These are phyloP conservation scores for Mycena vitilis DNA, from an alignment of 768 basidiomycete species.

Conservation along the genomic window DNA sequence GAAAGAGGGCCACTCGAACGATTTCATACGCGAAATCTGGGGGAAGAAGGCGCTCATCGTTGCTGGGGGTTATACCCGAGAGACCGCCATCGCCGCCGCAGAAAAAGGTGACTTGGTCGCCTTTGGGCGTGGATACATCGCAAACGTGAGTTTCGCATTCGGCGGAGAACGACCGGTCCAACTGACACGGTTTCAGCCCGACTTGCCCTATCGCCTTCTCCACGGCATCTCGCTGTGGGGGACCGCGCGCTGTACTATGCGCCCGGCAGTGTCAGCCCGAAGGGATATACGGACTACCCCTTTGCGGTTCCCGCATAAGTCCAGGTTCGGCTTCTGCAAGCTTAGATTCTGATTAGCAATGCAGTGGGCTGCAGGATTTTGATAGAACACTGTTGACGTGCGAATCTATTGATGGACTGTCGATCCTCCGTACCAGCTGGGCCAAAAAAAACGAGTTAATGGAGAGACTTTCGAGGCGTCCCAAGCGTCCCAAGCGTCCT, in stretches of 20 bases:
- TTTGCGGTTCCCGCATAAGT: too few relatives aligned
- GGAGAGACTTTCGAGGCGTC: too few relatives aligned
- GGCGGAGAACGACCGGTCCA: too few relatives aligned
- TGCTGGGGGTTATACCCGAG: background rate
- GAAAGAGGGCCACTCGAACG: background rate
- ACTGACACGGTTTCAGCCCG: too few relatives aligned
- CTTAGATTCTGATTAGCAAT: too few relatives aligned
- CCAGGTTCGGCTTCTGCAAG: background rate
- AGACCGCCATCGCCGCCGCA: background rate
- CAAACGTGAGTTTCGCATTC: background rate
- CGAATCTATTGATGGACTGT: too few relatives aligned
- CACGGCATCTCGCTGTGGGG: conserved; percentile 32
- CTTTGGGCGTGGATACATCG: background rate
- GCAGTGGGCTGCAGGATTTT: too few relatives aligned
- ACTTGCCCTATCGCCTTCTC: too few relatives aligned
- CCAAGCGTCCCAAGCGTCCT: too few relatives aligned
- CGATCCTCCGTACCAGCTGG: too few relatives aligned
- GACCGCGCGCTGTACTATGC: conserved; percentile 24
- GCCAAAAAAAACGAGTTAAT: too few relatives aligned
- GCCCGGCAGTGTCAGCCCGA: background rate
- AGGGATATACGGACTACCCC: background rate
- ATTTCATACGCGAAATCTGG: background rate
- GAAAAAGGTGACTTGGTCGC: background rate
- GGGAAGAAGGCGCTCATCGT: background rate
- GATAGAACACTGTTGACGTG: too few relatives aligned